These are phyloP conservation scores for Eleusine coracana DNA, from an alignment of 176 grass and related monocot species.

Conservation along the genomic window DNA sequence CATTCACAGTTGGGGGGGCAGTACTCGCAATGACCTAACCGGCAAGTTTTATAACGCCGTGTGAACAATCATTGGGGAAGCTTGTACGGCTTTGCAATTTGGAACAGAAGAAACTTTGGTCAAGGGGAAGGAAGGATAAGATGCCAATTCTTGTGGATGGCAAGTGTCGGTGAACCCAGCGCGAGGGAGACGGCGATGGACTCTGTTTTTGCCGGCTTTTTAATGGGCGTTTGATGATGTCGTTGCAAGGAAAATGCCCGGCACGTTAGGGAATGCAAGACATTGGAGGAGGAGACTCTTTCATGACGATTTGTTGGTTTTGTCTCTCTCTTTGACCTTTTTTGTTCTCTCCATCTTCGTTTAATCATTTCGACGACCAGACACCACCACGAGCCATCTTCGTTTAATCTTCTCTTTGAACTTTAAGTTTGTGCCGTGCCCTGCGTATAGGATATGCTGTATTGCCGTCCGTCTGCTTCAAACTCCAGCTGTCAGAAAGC, in stretches of 20 bases:
- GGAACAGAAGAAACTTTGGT: neutral
- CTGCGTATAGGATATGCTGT: neutral
- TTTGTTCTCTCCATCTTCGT: neutral
- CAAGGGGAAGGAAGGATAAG: neutral
- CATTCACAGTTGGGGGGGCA: slow-evolving; percentile 27
- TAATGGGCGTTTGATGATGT: slow-evolving; percentile 16
- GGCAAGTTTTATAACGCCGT: neutral
- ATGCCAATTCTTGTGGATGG: neutral
- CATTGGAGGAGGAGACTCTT: slow-evolving; percentile 10
- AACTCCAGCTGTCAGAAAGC: slow-evolving; percentile 26
- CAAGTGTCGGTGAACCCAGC: slow-evolving; percentile 29
- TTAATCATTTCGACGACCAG: slow-evolving; percentile 17
- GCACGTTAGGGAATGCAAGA: slow-evolving; percentile 41
- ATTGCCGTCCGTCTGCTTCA: slow-evolving; percentile 27
- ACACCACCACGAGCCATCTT: neutral
- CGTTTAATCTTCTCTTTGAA: neutral
- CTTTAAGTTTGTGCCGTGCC: too few species aligned
- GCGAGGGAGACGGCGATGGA: neutral
- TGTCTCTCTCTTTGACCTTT: slow-evolving; percentile 27
- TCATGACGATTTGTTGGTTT: slow-evolving; percentile 24
- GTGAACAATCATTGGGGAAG: slow-evolving; percentile 21
- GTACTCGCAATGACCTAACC: neutral
- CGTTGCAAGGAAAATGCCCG: slow-evolving; percentile 23
- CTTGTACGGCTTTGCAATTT: neutral
- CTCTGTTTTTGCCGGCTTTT: slow-evolving; percentile 22